phyloP scores from a whole-genome alignment of 176 grass and related monocot genomes.

The Pontederia crassipes region DNA sequence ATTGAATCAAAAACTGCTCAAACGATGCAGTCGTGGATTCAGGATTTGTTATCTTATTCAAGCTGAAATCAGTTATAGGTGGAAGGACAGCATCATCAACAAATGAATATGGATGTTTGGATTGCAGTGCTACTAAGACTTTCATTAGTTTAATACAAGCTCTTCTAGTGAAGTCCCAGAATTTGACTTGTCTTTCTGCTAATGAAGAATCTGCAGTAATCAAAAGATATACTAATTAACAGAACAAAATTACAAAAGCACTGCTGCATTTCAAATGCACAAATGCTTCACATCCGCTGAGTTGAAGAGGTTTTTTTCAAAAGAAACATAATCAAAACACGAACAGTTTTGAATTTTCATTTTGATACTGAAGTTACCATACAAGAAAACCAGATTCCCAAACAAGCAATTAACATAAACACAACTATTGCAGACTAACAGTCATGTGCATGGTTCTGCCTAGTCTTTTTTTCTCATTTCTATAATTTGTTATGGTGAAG shows the following conservation, averaged over 20 bases:
- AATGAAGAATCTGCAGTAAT: slow-evolving; percentile 56
- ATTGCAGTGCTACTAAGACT: slow-evolving; percentile 65
- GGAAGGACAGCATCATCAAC: slow-evolving; percentile 64
- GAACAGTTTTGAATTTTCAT: too few relatives aligned
- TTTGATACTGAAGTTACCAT: too few relatives aligned
- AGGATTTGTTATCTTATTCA: slow-evolving; percentile 86
- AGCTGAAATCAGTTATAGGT: slow-evolving; percentile 55
- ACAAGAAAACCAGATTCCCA: too few relatives aligned
- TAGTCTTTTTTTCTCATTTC: too few relatives aligned
- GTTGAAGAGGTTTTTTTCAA: too few relatives aligned
- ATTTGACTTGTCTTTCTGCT: slow-evolving; percentile 59
- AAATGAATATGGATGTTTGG: slow-evolving; percentile 91
- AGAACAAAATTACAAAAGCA: background rate
- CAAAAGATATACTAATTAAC: slow-evolving; percentile 8
- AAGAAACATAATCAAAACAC: too few relatives aligned
- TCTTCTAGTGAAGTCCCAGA: slow-evolving; percentile 76
- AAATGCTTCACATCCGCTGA: background rate
- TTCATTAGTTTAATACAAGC: slow-evolving; percentile 93
- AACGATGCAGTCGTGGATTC: slow-evolving; percentile 51
- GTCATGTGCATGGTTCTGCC: too few relatives aligned
- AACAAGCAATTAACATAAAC: too few relatives aligned
- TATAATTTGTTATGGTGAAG: too few relatives aligned
- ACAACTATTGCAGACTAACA: too few relatives aligned
- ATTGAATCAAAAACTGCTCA: slow-evolving; percentile 91
- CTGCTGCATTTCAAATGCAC: background rate